phyloP scores from a whole-genome alignment of 1,139 yeast genomes.

The Lizanozyma gosingica region DNA sequence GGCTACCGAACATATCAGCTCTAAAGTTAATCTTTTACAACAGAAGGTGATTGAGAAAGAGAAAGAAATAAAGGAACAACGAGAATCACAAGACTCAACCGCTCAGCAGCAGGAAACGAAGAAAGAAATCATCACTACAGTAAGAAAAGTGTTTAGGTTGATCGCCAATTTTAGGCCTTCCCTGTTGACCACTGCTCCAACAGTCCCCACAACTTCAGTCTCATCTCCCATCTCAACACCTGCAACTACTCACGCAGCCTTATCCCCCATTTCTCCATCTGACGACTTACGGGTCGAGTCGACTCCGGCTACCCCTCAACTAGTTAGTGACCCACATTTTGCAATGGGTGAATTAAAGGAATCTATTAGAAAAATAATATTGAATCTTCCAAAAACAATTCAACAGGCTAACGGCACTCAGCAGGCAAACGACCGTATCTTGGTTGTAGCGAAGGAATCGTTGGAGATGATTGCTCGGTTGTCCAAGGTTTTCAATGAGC shows the following conservation, averaged over 20 bases:
- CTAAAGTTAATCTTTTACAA: slow-evolving; percentile 57
- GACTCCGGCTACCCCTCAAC: neutral
- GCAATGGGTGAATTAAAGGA: slow-evolving; percentile 30
- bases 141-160: slow-evolving; percentile 77
- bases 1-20: slow-evolving; percentile 65
- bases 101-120: slow-evolving; percentile 29
- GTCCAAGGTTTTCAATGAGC: slow-evolving; percentile 75
- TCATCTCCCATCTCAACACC: neutral
- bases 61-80: slow-evolving; percentile 9
- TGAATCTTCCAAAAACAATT: slow-evolving; percentile 53
- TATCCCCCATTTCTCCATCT: neutral
- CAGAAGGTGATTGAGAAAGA: slow-evolving; percentile 21
- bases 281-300: neutral
- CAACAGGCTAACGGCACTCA: slow-evolving; percentile 22
- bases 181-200: neutral
- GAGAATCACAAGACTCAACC: slow-evolving; percentile 5
- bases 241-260: neutral
- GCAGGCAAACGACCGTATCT: slow-evolving; percentile 51
- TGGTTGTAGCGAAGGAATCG: slow-evolving; percentile 81
- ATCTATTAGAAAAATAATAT: slow-evolving; percentile 70
- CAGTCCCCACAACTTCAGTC: neutral
- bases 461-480: slow-evolving; percentile 80
- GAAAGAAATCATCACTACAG: slow-evolving; percentile 79
- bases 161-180: slow-evolving; percentile 60
- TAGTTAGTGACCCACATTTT: neutral